These are phyloP conservation scores for Lichtheimia ramosa DNA, from an alignment of 371 early-diverging fungal genomes.

Conservation along the genomic window DNA sequence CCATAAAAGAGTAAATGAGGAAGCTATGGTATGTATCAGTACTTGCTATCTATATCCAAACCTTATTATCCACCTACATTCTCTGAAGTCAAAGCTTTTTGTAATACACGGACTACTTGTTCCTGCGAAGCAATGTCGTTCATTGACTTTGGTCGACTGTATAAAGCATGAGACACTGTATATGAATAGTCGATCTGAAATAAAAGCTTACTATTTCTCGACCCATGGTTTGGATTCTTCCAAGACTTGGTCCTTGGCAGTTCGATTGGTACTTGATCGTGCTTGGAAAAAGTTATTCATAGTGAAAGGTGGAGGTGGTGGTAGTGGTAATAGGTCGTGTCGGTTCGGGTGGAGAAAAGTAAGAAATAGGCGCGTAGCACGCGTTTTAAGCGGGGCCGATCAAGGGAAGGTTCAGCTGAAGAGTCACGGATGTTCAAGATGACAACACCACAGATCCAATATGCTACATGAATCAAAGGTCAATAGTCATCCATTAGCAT, in stretches of 20 bases:
- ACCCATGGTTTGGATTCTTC: conserved; percentile 68
- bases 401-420: too few relatives aligned
- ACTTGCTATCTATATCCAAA: too few relatives aligned
- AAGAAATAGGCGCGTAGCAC: too few relatives aligned
- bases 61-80: conserved; percentile 65
- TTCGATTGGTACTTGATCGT: conserved; percentile 4
- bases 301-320: not conserved
- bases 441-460: too few relatives aligned
- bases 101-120: conserved; percentile 84
- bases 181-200: too few relatives aligned
- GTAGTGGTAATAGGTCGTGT: not conserved
- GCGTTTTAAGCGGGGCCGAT: too few relatives aligned
- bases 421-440: too few relatives aligned
- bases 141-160: conserved; percentile 86
- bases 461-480: too few relatives aligned
- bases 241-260: not conserved
- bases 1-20: conserved; percentile 99
- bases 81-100: conserved; percentile 79
- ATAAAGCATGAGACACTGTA: not conserved
- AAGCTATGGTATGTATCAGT: conserved; percentile 63
- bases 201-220: conserved; percentile 70
- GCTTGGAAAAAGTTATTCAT: conserved; percentile 22
- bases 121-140: conserved; percentile 89
- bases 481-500: too few relatives aligned
- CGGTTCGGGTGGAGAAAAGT: too few relatives aligned